Percentiles rank a stretch among this genome's conserved stretches.
Conservation (phyloP, 176 grass and related monocot species). For the Paspalum vaginatum region DNA sequence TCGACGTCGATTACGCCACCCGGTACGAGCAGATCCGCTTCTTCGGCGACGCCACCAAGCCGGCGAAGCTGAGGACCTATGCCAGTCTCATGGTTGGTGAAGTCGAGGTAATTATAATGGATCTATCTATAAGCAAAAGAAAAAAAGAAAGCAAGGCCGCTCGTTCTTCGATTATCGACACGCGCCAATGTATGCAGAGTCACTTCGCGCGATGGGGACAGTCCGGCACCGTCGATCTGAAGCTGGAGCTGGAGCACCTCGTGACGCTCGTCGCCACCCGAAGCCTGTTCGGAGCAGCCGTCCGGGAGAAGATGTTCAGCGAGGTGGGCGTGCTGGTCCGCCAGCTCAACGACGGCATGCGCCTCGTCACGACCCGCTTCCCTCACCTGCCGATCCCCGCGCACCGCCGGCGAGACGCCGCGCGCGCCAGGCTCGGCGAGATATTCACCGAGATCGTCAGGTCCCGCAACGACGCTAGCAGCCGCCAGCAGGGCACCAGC, state of each 20-base stretch:
- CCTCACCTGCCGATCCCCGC: constrained; percentile 53
- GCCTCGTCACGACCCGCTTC: constrained; percentile 43
- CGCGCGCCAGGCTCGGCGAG: constrained; percentile 39
- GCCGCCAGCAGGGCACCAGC: not conserved
- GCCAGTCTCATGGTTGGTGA: constrained; percentile 46
- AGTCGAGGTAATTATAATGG: no score
- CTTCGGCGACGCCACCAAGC: constrained; percentile 40
- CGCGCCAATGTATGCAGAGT: no score
- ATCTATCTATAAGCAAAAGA: no score
- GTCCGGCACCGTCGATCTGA: constrained; percentile 35
- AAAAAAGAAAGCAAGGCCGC: no score
- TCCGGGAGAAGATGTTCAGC: constrained; percentile 51
- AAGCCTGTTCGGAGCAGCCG: constrained; percentile 62
- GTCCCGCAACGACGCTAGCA: constrained; percentile 25
- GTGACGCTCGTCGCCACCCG: constrained; percentile 43
- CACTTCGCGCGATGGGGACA: constrained; percentile 45
- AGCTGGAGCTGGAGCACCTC: constrained; percentile 49
- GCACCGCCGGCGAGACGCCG: constrained; percentile 48
- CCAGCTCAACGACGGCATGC: constrained; percentile 42
- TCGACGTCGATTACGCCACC: constrained; percentile 34
- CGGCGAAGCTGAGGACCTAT: constrained; percentile 45
- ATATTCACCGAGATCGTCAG: constrained; percentile 57
- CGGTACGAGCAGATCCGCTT: constrained; percentile 55
- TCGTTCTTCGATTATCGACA: no score
- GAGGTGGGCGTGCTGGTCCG: constrained; percentile 50